Evolutionary conservation across 441 rosid species (phyloP).

Genomic region (Arabidopsis hybrid): DNA sequence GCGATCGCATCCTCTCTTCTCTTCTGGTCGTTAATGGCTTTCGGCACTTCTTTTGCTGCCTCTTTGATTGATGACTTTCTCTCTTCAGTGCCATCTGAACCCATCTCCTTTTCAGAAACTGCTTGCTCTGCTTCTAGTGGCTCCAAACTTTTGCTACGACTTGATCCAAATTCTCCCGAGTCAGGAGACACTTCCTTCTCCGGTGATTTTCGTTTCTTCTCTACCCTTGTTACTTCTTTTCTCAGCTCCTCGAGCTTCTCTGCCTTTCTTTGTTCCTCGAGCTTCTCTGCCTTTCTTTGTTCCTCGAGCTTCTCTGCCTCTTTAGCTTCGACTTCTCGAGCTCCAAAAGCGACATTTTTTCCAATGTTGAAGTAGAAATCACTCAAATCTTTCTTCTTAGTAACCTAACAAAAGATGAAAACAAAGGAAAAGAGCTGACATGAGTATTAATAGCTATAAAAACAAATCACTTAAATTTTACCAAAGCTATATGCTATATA

Average conservation of each 20-base stretch:
- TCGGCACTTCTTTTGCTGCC: conserved; percentile 49
- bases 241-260: conserved; percentile 46
- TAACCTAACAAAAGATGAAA: conserved; percentile 59
- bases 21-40: conserved; percentile 59
- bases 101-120: conserved; percentile 36
- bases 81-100: conserved; percentile 30
- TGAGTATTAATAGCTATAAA: background rate
- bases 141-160: conserved; percentile 38
- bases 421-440: background rate
- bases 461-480: background rate
- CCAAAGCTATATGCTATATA: background rate
- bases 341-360: conserved; percentile 87
- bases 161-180: conserved; percentile 43
- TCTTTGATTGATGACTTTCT: conserved; percentile 45
- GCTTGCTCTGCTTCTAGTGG: conserved; percentile 46
- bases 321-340: conserved; percentile 49
- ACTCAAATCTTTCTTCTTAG: conserved; percentile 83
- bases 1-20: conserved; percentile 66
- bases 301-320: conserved; percentile 59
- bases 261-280: conserved; percentile 45
- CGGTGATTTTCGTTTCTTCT: conserved; percentile 37
- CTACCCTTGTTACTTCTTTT: conserved; percentile 47
- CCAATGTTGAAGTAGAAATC: conserved; percentile 88
- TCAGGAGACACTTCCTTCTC: conserved; percentile 37
- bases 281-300: conserved; percentile 48